Evolutionary conservation across 2,329 filamentous ascomycete species (phyloP).

Genomic region (Aureobasidium pullulans): DNA sequence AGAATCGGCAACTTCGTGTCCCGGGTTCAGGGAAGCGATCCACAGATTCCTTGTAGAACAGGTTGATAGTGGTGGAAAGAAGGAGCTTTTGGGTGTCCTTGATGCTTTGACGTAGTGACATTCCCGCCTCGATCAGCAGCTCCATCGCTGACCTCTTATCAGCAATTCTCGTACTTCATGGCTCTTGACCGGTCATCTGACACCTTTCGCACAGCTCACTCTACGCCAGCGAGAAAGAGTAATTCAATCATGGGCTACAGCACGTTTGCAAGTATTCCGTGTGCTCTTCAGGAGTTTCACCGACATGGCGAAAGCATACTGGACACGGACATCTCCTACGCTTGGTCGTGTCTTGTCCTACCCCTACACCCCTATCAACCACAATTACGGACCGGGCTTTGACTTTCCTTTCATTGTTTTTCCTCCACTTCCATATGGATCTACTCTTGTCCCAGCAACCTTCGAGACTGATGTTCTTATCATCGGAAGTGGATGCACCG

Average conservation of each 20-base stretch:
- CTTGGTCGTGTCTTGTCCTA: conserved; percentile 53
- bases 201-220: conserved; percentile 55
- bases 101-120: background rate
- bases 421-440: conserved; percentile 34
- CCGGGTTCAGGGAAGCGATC: conserved; percentile 46
- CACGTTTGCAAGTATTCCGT: conserved; percentile 50
- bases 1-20: conserved; percentile 36
- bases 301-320: conserved; percentile 47
- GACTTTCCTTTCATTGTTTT: conserved; percentile 58
- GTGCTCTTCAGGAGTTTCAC: conserved; percentile 50
- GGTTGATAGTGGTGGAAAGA: conserved; percentile 42
- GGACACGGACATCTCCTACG: conserved; percentile 48
- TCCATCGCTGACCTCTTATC: background rate
- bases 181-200: conserved; percentile 60
- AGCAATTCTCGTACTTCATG: conserved; percentile 56
- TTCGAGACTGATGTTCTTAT: conserved; percentile 77
- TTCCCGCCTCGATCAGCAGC: background rate
- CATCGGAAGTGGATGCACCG: conserved; percentile 81
- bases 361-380: conserved; percentile 47
- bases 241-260: conserved; percentile 54
- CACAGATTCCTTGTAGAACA: conserved; percentile 41
- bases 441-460: conserved; percentile 41
- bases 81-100: conserved; percentile 33
- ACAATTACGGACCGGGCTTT: conserved; percentile 38
- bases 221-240: conserved; percentile 54